These are phyloP conservation scores for Penicillium herquei DNA, from an alignment of 495 filamentous ascomycete genomes.

Conservation along the genomic window DNA sequence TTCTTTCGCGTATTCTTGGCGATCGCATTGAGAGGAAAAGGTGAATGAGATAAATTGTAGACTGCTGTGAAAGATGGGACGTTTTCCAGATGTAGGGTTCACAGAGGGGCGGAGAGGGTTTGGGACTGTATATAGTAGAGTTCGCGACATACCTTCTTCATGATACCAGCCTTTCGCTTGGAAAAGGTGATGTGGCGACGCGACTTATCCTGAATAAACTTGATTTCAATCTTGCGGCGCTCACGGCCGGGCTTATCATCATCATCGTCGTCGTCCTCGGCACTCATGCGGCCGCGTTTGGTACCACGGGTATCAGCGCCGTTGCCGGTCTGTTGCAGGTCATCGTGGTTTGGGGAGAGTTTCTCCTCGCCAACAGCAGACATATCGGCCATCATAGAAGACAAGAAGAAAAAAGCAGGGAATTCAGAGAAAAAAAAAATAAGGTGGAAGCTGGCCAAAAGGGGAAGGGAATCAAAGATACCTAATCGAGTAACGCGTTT, in stretches of 20 bases:
- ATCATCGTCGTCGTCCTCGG: slow-evolving; percentile 97
- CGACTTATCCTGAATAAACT: slow-evolving; percentile 99
- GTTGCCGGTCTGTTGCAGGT: slow-evolving; percentile 51
- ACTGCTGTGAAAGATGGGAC: too few species aligned
- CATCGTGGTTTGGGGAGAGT: slow-evolving; percentile 50
- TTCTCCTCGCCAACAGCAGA: slow-evolving; percentile 48
- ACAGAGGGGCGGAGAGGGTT: neutral
- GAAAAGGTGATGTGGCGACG: slow-evolving; percentile 99
- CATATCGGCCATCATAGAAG: slow-evolving; percentile 42
- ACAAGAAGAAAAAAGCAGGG: slow-evolving; percentile 2
- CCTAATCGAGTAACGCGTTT: slow-evolving; percentile 57
- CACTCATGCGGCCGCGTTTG: slow-evolving; percentile 83
- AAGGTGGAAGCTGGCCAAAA: slow-evolving; percentile 37
- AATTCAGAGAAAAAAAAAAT: slow-evolving; percentile 5
- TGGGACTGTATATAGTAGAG: neutral
- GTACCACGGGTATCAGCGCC: slow-evolving; percentile 72
- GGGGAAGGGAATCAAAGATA: slow-evolving; percentile 47
- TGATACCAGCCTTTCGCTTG: slow-evolving; percentile 99
- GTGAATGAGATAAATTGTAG: neutral
- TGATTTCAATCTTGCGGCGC: slow-evolving; percentile 99
- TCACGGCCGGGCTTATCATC: slow-evolving; percentile 98
- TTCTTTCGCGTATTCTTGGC: too few species aligned
- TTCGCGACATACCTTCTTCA: slow-evolving; percentile 91
- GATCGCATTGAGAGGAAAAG: neutral
- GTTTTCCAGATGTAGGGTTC: too few species aligned